A percentile compares a stretch with the other conserved stretches of the same genome.
Evolutionary conservation across 371 early-diverging fungal species (phyloP).

Genomic region (Entomophthora muscae): DNA sequence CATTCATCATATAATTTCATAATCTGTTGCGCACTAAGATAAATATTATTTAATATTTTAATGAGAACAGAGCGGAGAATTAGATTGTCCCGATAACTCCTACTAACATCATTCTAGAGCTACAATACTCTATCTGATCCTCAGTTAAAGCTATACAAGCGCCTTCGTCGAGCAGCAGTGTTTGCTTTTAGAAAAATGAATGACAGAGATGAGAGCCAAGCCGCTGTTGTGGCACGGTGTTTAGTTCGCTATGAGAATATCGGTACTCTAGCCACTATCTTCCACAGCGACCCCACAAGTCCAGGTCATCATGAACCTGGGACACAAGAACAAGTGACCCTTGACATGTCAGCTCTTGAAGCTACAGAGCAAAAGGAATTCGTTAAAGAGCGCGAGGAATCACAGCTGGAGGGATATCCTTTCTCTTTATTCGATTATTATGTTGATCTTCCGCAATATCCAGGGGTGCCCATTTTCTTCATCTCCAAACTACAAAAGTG

Average conservation of each 20-base stretch:
- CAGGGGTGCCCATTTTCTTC: conserved; percentile 18
- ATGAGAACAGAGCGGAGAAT: too few relatives aligned
- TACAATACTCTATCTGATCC: too few relatives aligned
- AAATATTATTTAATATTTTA: too few relatives aligned
- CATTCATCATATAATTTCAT: too few relatives aligned
- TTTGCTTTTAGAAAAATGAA: too few relatives aligned
- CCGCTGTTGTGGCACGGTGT: background rate
- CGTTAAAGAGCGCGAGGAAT: too few relatives aligned
- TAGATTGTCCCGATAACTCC: too few relatives aligned
- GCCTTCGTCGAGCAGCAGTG: too few relatives aligned
- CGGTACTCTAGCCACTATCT: background rate
- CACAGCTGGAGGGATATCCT: conserved; percentile 14
- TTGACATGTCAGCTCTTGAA: background rate
- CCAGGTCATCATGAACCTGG: background rate
- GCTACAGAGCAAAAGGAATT: too few relatives aligned
- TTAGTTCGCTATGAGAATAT: background rate
- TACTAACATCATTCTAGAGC: too few relatives aligned
- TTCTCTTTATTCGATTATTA: conserved; percentile 26
- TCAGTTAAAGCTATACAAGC: too few relatives aligned
- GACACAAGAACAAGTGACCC: background rate
- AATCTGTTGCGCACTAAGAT: too few relatives aligned
- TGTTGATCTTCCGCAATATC: conserved; percentile 13
- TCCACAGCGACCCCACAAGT: background rate
- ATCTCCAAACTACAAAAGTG: conserved; percentile 16
- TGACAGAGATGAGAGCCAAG: background rate